Evolutionary conservation across 352 stramenopile species (phyloP), one percentile per base, ranked within the genome.

Genomic region (Phytophthora pluvialis): DNA sequence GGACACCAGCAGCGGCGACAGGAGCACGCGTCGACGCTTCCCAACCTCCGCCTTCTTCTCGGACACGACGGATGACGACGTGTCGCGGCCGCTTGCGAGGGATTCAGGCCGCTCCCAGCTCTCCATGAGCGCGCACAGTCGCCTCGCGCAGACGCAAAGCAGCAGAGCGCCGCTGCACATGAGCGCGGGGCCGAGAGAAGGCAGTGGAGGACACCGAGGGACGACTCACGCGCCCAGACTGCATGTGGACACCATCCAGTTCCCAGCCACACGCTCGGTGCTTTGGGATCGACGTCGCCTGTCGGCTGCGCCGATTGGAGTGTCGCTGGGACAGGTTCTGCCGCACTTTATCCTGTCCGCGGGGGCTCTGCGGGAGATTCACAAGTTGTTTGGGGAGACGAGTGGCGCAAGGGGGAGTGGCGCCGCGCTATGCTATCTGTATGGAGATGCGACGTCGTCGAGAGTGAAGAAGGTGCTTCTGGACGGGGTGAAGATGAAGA

Each of bases 21-120:
- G 35, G 16, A 57, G n/a, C 35, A 31, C 38, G 33, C 51, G 60
- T 29, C 40, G 60, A 26, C 62, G 59, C 31, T 70, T 69, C 33
- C 56, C 35, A 9, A 69, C 62, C 28, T 93, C 84, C 36, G 79
- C 79, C 18, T 93, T 87, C 60, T 93, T 93, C 55, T 70, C 78
- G 3, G 84, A 93, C 54, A 87, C 84, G 31, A 91, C 84, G 7
- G 82, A 91, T 60, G 84, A 93, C 16, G 84, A 93, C 21, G 45
- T 58, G 11, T 58, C 57, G 8, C 39, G 16, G 18, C 47, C 60
- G 1, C 9, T 25, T 10, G 7, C 53, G 7, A 59, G 11, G 10
- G n/a, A 21, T 28, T 58, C 49, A 35, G 38, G 15, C 16, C 39
- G 52, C 15, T 42, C 39, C 6, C 48, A 63, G 29, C 36, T 70